Evolutionary conservation across 1,284 basidiomycete species (phyloP), one percentile per base, ranked within the genome.

Genomic region (Cystobasidium sp.): DNA sequence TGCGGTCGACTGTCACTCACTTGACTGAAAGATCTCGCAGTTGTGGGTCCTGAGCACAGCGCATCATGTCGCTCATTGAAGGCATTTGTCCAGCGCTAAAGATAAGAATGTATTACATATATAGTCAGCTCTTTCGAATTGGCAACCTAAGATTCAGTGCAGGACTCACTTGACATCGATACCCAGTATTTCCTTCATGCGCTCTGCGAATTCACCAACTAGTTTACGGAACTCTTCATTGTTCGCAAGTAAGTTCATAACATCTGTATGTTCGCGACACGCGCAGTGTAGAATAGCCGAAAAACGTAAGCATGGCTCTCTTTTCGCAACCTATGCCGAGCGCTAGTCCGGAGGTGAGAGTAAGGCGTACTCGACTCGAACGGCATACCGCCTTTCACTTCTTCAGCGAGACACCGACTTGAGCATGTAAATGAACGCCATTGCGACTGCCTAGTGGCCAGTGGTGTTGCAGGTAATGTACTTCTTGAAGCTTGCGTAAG

Each of bases 171-270:
- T 16, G 7, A 73, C 58, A 53, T 73, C 63, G 46, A 73, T 65
- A 43, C 52, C 47, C 14, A 73, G 46, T 37, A 73, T 24, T 18
- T 55, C 63, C 44, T 73, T 61, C 70, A 73, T 65, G n/a, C 70
- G 62, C 6, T 65, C 52, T n/a, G 63, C 70, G 43, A 73, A 73
- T 3, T 65, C 41, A 51, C 24, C 56, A 20, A 59, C 55, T 43
- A 73, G 49, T 12, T 59, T 49, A 49, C 44, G n/a, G 53, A 73
- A 73, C 44, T 73, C 70, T 14, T 41, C 52, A 52, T 73, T 65
- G 43, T 66, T 65, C 8, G 49, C 37, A n/a, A 73, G 63, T 14
- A 73, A 52, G 37, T 73, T 73, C 52, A 73, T 55, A 5, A 73
- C 62, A 41, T 73, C 70, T 73, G 43, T 56, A 24, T 39, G 20